Conservation (phyloP, 768 basidiomycete species). For the Hemileccinum rubropunctum region DNA sequence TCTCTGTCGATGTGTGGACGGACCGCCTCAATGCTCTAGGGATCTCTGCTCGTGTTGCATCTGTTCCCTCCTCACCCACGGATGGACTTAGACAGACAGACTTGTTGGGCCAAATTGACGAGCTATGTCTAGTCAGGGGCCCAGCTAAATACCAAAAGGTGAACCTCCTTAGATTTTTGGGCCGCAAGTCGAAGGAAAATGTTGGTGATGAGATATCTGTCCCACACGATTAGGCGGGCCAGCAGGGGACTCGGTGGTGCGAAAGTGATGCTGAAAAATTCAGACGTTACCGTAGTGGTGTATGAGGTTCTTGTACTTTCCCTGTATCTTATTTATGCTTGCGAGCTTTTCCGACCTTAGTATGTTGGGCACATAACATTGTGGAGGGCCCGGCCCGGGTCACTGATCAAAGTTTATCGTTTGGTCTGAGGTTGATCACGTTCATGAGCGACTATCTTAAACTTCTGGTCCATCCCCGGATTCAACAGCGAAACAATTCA, state of each 20-base stretch:
- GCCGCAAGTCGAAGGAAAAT: slow-evolving; percentile 11
- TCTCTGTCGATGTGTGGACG: slow-evolving; percentile 10
- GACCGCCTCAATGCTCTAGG: slow-evolving; percentile 6
- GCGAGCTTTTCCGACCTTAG: no score
- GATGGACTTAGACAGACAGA: not conserved
- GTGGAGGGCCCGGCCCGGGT: no score
- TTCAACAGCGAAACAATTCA: no score
- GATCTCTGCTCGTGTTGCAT: slow-evolving; percentile 13
- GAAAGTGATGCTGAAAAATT: not conserved
- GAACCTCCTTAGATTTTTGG: slow-evolving; percentile 15
- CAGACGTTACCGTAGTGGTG: not conserved
- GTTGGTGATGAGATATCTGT: not conserved
- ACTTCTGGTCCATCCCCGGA: no score
- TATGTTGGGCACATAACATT: no score
- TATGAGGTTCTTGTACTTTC: not conserved
- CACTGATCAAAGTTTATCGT: no score
- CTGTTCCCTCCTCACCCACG: not conserved
- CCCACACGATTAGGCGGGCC: not conserved
- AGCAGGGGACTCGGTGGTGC: no score
- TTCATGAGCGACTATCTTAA: no score
- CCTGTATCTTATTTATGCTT: no score
- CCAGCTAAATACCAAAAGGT: slow-evolving; percentile 14
- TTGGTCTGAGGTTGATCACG: no score
- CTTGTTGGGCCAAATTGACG: slow-evolving; percentile 15
- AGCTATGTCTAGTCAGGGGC: slow-evolving; percentile 24